These are phyloP conservation scores for Yarrowia deformans DNA, from an alignment of 805 yeast species.

Conservation along the genomic window DNA sequence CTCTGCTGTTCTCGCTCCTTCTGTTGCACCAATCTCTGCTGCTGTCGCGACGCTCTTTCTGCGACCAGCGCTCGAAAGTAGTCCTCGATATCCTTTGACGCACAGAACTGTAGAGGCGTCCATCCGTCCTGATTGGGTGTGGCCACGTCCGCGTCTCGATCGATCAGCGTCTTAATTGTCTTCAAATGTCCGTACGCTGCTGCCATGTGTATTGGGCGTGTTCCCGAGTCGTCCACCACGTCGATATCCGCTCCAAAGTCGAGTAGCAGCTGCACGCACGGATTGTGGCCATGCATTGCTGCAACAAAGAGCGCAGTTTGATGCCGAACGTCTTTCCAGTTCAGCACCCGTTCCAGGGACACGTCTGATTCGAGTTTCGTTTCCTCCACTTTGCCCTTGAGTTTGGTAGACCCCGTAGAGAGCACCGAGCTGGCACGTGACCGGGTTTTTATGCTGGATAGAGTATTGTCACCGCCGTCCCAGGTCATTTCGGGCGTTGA, in stretches of 20 bases:
- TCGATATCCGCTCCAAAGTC: constrained; percentile 82
- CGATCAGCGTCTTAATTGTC: constrained; percentile 62
- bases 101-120: constrained; percentile 67
- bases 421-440: constrained; percentile 5
- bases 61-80: constrained; percentile 40
- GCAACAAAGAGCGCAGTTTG: constrained; percentile 67
- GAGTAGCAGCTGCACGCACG: constrained; percentile 68
- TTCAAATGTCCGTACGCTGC: constrained; percentile 70
- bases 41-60: constrained; percentile 32
- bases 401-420: neutral
- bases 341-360: constrained; percentile 49
- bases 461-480: neutral
- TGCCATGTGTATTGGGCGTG: constrained; percentile 86
- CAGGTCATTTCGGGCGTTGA: constrained; percentile 11
- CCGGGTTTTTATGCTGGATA: neutral
- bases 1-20: constrained; percentile 13
- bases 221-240: constrained; percentile 73
- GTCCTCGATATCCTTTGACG: constrained; percentile 59
- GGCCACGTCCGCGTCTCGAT: constrained; percentile 58
- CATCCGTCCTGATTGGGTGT: constrained; percentile 66
- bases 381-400: neutral
- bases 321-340: constrained; percentile 62
- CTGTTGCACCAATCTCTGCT: constrained; percentile 16
- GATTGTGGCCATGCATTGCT: constrained; percentile 63
- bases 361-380: constrained; percentile 13